These are phyloP conservation scores for Penicillium sp. DNA, from an alignment of 2,329 filamentous ascomycete species.

Conservation along the genomic window DNA sequence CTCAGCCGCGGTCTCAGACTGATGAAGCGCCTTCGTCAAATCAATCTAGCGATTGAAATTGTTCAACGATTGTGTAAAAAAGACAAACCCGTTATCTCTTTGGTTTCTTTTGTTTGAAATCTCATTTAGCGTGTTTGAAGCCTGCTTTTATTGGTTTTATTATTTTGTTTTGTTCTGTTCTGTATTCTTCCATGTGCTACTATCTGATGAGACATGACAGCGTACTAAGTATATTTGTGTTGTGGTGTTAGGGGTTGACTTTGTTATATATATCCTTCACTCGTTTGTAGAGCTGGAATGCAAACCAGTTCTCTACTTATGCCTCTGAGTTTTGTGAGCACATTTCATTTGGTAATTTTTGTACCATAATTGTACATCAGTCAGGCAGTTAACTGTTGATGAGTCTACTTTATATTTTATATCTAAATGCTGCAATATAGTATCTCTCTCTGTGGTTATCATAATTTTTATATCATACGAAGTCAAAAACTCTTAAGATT, in stretches of 20 bases:
- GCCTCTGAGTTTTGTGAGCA: neutral
- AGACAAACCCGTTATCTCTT: neutral
- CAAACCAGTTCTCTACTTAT: neutral
- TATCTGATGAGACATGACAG: constrained; percentile 11
- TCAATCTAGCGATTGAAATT: neutral
- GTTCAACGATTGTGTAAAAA: neutral
- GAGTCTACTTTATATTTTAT: too few species aligned
- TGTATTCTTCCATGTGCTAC: neutral
- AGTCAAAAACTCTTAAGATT: too few species aligned
- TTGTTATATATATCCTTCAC: neutral
- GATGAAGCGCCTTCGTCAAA: neutral
- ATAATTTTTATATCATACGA: too few species aligned
- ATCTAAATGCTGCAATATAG: too few species aligned
- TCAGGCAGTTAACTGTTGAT: too few species aligned
- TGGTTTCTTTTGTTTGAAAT: neutral
- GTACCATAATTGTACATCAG: too few species aligned
- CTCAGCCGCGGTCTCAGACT: neutral
- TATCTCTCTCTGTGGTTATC: too few species aligned
- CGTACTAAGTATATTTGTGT: neutral
- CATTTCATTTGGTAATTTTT: neutral
- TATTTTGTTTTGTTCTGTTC: too few species aligned
- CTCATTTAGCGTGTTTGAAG: neutral
- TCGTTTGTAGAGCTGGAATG: neutral
- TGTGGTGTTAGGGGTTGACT: neutral
- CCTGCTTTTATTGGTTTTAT: too few species aligned